Evolutionary conservation across 2,329 filamentous ascomycete species (phyloP).

Genomic region (Gliomastix tumulicola): DNA sequence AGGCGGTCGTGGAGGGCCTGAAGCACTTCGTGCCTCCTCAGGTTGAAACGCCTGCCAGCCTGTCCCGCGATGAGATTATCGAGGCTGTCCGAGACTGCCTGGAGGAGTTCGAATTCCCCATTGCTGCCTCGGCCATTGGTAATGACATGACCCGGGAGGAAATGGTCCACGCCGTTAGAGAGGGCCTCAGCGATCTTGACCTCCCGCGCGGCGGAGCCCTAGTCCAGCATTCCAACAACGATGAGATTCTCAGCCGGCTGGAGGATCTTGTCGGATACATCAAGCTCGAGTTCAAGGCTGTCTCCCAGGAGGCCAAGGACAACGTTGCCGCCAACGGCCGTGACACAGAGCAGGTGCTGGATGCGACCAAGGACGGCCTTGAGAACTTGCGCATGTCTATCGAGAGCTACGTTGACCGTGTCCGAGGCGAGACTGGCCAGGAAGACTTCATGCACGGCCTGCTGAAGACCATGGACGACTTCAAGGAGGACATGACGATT

Average conservation of each 20-base stretch:
- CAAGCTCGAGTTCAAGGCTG: constrained; percentile 50
- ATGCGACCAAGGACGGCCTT: constrained; percentile 80
- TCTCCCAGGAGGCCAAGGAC: constrained; percentile 63
- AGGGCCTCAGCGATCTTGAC: constrained; percentile 47
- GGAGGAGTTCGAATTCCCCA: constrained; percentile 73
- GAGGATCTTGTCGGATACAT: constrained; percentile 60
- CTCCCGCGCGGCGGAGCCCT: constrained; percentile 32
- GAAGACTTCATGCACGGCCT: constrained; percentile 72
- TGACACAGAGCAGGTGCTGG: constrained; percentile 82
- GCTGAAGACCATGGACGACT: constrained; percentile 57
- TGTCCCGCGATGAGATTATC: constrained; percentile 78
- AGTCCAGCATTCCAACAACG: constrained; percentile 32
- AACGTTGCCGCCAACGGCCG: constrained; percentile 72
- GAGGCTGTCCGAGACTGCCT: constrained; percentile 79
- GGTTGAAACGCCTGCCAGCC: constrained; percentile 59
- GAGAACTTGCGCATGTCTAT: constrained; percentile 76
- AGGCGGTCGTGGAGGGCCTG: constrained; percentile 78
- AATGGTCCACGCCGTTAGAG: constrained; percentile 56
- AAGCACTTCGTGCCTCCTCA: constrained; percentile 72
- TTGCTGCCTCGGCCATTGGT: constrained; percentile 47
- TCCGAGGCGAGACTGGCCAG: constrained; percentile 61
- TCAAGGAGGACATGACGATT: constrained; percentile 59
- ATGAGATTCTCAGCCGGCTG: constrained; percentile 47
- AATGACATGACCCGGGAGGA: constrained; percentile 53
- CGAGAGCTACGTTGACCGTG: constrained; percentile 71